A percentile compares a stretch with the other conserved stretches of the same genome.
These are phyloP conservation scores for Pyronema omphalodes DNA, from an alignment of 495 filamentous ascomycete species.

Conservation along the genomic window DNA sequence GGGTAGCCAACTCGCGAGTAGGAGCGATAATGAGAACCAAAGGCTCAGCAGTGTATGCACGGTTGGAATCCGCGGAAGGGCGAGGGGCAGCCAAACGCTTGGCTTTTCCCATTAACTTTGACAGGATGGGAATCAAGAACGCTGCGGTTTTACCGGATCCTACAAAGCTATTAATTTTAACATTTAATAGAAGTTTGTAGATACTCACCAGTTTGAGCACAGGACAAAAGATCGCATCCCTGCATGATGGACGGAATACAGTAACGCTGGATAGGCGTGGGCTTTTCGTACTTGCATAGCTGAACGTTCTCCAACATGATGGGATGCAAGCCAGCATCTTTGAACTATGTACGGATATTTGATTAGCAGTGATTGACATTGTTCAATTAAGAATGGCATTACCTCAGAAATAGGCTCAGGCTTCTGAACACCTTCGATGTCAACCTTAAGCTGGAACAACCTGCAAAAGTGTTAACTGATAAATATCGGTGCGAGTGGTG, in stretches of 20 bases:
- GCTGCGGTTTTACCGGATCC: constrained; percentile 94
- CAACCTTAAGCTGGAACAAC: constrained; percentile 37
- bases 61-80: constrained; percentile 36
- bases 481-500: neutral
- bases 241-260: constrained; percentile 94
- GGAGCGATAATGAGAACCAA: constrained; percentile 90
- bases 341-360: constrained; percentile 32
- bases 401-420: constrained; percentile 3
- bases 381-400: constrained; percentile 22
- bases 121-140: constrained; percentile 96
- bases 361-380: neutral
- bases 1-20: constrained; percentile 92
- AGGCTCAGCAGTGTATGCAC: constrained; percentile 81
- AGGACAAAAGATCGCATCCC: constrained; percentile 95
- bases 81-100: constrained; percentile 52
- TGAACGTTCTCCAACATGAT: constrained; percentile 59
- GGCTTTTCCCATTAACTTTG: constrained; percentile 79
- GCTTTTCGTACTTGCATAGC: constrained; percentile 56
- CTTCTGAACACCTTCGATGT: constrained; percentile 35
- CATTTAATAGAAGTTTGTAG: neutral
- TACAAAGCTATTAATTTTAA: constrained; percentile 3
- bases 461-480: constrained; percentile 23
- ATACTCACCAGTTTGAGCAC: constrained; percentile 70
- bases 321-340: constrained; percentile 69
- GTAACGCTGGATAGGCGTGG: constrained; percentile 95